Conservation (phyloP, 441 rosid species). For the Capsella rubella region DNA sequence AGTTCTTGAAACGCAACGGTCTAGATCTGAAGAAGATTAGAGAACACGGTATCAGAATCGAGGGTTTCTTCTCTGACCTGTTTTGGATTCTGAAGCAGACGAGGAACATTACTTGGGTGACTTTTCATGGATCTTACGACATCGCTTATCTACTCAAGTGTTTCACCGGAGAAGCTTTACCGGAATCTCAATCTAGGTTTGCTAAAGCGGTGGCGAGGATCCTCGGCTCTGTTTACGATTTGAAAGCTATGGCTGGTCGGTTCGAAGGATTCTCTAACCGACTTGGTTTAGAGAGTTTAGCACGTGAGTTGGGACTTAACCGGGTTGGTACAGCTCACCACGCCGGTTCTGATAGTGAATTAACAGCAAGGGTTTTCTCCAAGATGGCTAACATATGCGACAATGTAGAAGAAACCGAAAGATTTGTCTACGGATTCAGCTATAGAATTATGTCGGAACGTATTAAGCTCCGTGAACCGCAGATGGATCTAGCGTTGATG, state of each 20-base stretch:
- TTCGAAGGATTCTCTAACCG: background rate
- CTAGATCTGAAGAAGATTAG: constrained; percentile 17
- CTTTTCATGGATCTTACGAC: constrained; percentile 29
- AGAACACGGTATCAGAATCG: background rate
- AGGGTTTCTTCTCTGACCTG: background rate
- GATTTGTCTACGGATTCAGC: constrained; percentile 13
- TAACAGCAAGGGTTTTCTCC: constrained; percentile 3
- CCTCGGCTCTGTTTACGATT: constrained; percentile 17
- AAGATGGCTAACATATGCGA: background rate
- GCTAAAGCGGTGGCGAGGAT: background rate
- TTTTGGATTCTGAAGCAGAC: background rate
- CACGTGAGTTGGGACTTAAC: background rate
- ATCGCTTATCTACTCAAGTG: constrained; percentile 18
- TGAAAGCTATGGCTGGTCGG: constrained; percentile 12
- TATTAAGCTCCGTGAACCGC: background rate
- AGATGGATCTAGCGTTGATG: background rate
- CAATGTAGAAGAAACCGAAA: background rate
- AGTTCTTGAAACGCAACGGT: constrained; percentile 9
- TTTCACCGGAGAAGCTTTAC: background rate
- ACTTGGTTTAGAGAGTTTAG: constrained; percentile 3
- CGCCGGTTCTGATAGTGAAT: constrained; percentile 17
- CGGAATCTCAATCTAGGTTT: background rate
- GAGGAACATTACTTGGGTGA: constrained; percentile 7
- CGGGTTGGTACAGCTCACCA: constrained; percentile 16
- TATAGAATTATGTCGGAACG: background rate